Percentiles rank a stretch among this genome's conserved stretches.
Conservation (phyloP, 495 filamentous ascomycete species). For the Rhypophila decipiens region DNA sequence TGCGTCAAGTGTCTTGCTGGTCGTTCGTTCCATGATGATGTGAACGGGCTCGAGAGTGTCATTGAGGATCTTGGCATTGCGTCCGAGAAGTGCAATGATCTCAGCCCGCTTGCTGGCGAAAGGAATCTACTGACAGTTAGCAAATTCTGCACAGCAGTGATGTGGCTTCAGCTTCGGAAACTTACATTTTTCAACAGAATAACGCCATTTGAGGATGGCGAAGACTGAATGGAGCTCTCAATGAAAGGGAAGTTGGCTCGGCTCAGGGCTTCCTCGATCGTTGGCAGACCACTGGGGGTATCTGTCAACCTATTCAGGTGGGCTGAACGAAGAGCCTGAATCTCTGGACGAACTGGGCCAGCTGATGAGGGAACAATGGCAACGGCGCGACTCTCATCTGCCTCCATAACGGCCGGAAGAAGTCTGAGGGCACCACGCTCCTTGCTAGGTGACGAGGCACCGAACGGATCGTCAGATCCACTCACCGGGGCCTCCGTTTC, state of each 20-base stretch:
- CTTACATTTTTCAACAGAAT: constrained; percentile 32
- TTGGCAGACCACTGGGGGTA: constrained; percentile 18
- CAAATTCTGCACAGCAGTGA: not conserved
- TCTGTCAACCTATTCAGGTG: constrained; percentile 23
- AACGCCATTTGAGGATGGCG: constrained; percentile 17
- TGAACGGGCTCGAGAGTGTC: constrained; percentile 59
- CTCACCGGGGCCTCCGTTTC: not conserved
- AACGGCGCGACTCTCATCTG: not conserved
- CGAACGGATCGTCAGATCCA: not conserved
- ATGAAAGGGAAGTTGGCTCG: constrained; percentile 36
- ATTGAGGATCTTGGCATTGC: constrained; percentile 52
- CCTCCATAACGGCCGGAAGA: not conserved
- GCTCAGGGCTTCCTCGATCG: constrained; percentile 22
- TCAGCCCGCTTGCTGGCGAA: constrained; percentile 61
- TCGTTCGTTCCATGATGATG: constrained; percentile 77
- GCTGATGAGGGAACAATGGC: not conserved
- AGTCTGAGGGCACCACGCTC: not conserved
- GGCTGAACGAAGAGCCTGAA: constrained; percentile 16
- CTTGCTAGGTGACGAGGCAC: not conserved
- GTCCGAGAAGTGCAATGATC: constrained; percentile 63
- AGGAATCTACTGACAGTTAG: constrained; percentile 50
- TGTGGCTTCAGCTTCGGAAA: not conserved
- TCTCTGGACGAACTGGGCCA: not conserved
- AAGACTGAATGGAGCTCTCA: constrained; percentile 20
- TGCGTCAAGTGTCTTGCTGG: constrained; percentile 70